phyloP scores from a whole-genome alignment of 129 eudicot genomes.

The Pittosporum tobira region DNA sequence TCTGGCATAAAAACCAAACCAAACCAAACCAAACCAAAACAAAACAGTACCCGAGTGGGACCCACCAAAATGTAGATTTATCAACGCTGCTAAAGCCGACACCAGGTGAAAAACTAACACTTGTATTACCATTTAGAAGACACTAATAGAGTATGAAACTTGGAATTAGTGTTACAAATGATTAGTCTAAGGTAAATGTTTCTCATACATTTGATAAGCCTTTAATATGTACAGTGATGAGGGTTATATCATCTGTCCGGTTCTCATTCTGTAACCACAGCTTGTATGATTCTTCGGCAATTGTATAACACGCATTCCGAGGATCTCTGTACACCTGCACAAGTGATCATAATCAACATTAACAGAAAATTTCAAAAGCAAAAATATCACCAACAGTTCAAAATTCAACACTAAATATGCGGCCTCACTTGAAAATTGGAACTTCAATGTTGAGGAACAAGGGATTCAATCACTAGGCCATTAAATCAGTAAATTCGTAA shows the following conservation, averaged over 20 bases:
- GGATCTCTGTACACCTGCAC: slow-evolving; percentile 79
- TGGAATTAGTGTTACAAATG: not conserved
- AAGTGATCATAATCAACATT: not conserved
- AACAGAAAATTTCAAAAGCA: not conserved
- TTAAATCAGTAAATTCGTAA: too few species aligned
- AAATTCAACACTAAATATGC: not conserved
- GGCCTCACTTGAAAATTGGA: not conserved
- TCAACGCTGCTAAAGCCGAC: not conserved
- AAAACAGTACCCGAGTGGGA: not conserved
- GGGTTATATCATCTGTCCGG: slow-evolving; percentile 91
- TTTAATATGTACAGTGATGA: slow-evolving; percentile 75
- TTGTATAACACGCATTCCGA: slow-evolving; percentile 69
- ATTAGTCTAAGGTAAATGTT: slow-evolving; percentile 3
- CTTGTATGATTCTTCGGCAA: slow-evolving; percentile 84
- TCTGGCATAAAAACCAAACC: too few species aligned
- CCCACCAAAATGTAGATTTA: not conserved
- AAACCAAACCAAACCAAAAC: too few species aligned
- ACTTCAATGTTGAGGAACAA: not conserved
- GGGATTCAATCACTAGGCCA: not conserved
- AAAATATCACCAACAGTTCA: not conserved
- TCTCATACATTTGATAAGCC: slow-evolving; percentile 55
- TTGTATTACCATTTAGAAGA: not conserved
- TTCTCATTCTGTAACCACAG: slow-evolving; percentile 89
- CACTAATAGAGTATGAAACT: not conserved
- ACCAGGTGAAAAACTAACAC: not conserved